Percentiles rank a stretch among this genome's conserved stretches.
These are phyloP conservation scores for Warburgia ugandensis DNA, from an alignment of 164 flowering plant species.

Conservation along the genomic window DNA sequence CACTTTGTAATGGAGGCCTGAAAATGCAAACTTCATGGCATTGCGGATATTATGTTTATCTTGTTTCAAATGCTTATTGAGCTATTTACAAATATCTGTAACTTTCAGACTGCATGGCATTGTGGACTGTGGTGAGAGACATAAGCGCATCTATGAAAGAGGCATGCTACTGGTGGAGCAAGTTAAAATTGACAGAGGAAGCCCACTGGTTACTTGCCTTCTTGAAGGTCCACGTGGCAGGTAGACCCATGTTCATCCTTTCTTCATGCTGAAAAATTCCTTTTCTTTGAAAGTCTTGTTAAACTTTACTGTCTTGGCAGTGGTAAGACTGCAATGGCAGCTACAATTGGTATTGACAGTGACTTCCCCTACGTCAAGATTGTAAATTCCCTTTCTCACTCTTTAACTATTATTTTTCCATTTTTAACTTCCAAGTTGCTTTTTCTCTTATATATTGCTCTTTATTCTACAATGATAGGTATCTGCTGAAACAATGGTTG, in stretches of 20 bases:
- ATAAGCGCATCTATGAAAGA: constrained; percentile 70
- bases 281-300: background rate
- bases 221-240: constrained; percentile 97
- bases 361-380: constrained; percentile 93
- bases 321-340: constrained; percentile 94
- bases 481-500: constrained; percentile 93
- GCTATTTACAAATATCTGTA: background rate
- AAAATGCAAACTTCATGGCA: too few relatives aligned
- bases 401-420: background rate
- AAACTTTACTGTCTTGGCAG: constrained; percentile 34
- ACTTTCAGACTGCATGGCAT: constrained; percentile 71
- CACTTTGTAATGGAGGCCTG: too few relatives aligned
- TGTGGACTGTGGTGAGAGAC: constrained; percentile 77
- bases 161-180: constrained; percentile 93
- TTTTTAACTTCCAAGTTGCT: background rate
- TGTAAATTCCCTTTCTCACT: constrained; percentile 39
- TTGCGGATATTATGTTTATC: too few relatives aligned
- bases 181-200: constrained; percentile 89
- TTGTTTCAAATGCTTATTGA: background rate
- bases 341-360: constrained; percentile 93
- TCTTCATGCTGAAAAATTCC: background rate
- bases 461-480: constrained; percentile 32
- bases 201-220: constrained; percentile 88
- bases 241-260: constrained; percentile 21
- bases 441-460: background rate